Evolutionary conservation across 73 alveolate genomes (phyloP), one percentile per base, ranked within the genome.

Genomic region (Symbiodinium natans): DNA sequence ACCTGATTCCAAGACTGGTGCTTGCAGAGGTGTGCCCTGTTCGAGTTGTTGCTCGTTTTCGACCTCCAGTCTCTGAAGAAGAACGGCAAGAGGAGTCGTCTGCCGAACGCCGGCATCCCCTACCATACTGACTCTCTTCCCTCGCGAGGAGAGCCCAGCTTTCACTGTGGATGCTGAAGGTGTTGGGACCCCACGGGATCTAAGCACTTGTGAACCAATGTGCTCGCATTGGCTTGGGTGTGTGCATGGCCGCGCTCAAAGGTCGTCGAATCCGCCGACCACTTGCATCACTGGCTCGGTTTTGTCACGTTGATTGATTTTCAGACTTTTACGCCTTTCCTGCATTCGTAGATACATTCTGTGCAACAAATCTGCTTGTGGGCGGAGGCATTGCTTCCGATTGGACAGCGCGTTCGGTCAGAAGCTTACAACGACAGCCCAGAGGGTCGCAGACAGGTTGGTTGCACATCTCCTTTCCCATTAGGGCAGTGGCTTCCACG

Each of bases 181-280:
- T 23, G 80, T 63, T 23, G 80, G 80, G 80, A 63, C 27, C 80
- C 27, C 80, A 10, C n/a, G n/a, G 71, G 29, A 17, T 21, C 17
- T 27, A 10, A 52, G 1, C 71, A 52, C 31, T 1, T 52, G 56
- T 43, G n/a, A n/a, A n/a, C n/a, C n/a, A n/a, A n/a, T n/a, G n/a
- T n/a, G n/a, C n/a, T n/a, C n/a, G n/a, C n/a, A n/a, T n/a, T 43
- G 56, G 74, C 15, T 25, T 25, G 80, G 80, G 13, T 9, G 6
- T 46, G 6, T 46, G 6, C 59, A 46, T 6, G 13, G 13, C 6
- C 59, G 13, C 13, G 59, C 59, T 46, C 13, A 46, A 46, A 90
- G 97, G 97, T 90, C n/a, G 46, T 90, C 23, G 97, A 90, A n/a
- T 71, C 97, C 2, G 86, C 97, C 1, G 97, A 90, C 80, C 97